These are phyloP conservation scores for Cornus controversa DNA, from an alignment of 148 eudicot species.

Conservation along the genomic window DNA sequence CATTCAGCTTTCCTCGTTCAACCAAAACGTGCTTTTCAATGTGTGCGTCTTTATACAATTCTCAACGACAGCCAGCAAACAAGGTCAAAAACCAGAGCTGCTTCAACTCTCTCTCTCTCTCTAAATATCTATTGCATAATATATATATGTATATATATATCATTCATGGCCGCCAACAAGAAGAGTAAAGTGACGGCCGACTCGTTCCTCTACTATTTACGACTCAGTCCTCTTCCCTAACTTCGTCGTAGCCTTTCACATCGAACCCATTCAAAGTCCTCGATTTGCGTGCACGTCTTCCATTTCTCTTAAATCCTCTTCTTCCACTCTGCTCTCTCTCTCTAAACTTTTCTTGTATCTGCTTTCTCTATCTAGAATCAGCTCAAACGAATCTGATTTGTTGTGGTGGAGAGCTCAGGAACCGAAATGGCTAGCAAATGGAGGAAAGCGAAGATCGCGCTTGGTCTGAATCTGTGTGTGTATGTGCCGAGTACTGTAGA, in stretches of 20 bases:
- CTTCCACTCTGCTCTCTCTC: not conserved
- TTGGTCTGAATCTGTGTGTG: slow-evolving; percentile 34
- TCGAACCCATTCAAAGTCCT: slow-evolving; percentile 8
- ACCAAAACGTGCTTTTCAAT: slow-evolving; percentile 7
- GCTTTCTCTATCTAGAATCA: slow-evolving; percentile 4
- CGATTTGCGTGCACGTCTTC: slow-evolving; percentile 16
- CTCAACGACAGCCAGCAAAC: not conserved
- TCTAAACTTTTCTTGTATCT: not conserved
- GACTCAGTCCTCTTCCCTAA: not conserved
- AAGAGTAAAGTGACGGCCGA: not conserved
- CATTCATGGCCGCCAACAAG: slow-evolving; percentile 13
- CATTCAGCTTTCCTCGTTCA: not conserved
- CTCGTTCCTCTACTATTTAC: not conserved
- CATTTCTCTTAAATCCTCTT: not conserved
- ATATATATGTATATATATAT: no score
- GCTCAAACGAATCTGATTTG: not conserved
- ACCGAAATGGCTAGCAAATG: slow-evolving; percentile 32
- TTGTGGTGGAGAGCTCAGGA: not conserved
- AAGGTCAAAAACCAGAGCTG: not conserved
- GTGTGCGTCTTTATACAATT: not conserved
- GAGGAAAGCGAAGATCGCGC: slow-evolving; percentile 46
- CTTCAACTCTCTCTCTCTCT: not conserved
- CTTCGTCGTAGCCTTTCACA: not conserved
- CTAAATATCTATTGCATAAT: no score
- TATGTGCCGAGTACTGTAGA: slow-evolving; percentile 33